Evolutionary conservation across 2,329 filamentous ascomycete genomes (phyloP).

Genomic region (Sporothrix schenckii): DNA sequence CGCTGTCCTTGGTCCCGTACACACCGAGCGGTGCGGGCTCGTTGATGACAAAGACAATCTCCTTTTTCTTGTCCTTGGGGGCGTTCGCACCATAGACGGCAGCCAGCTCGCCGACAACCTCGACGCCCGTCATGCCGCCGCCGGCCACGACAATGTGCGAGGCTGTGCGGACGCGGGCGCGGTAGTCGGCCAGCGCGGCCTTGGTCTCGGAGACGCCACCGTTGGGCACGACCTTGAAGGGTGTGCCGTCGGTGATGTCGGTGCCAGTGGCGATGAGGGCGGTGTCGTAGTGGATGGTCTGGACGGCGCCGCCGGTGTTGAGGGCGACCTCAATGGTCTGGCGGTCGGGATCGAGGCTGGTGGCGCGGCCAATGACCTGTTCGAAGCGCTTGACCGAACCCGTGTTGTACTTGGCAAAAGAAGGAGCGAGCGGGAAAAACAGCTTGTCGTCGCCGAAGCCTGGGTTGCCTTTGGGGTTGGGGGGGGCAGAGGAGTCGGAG

Average conservation of each 20-base stretch:
- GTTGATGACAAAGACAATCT: slow-evolving; percentile 50
- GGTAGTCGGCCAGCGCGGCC: slow-evolving; percentile 45
- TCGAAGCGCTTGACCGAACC: slow-evolving; percentile 50
- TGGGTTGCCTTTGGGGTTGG: slow-evolving; percentile 23
- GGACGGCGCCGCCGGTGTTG: slow-evolving; percentile 41
- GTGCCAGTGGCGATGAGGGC: slow-evolving; percentile 61
- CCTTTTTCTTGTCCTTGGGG: slow-evolving; percentile 43
- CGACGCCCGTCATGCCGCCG: slow-evolving; percentile 55
- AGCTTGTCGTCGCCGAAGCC: slow-evolving; percentile 37
- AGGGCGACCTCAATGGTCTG: slow-evolving; percentile 49
- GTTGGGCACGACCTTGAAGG: slow-evolving; percentile 53
- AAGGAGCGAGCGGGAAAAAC: slow-evolving; percentile 54
- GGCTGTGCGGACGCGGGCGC: slow-evolving; percentile 47
- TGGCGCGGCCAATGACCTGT: slow-evolving; percentile 55
- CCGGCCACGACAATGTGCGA: slow-evolving; percentile 56
- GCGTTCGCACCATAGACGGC: slow-evolving; percentile 47
- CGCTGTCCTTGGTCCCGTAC: slow-evolving; percentile 41
- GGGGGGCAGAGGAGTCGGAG: slow-evolving; percentile 37
- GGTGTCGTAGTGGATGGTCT: slow-evolving; percentile 52
- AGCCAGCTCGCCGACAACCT: slow-evolving; percentile 57
- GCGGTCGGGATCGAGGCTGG: slow-evolving; percentile 46
- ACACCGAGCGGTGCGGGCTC: slow-evolving; percentile 47
- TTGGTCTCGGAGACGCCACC: slow-evolving; percentile 49
- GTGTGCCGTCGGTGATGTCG: slow-evolving; percentile 48
- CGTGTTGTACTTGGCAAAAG: slow-evolving; percentile 52